A percentile compares a stretch with the other conserved stretches of the same genome.
Evolutionary conservation across 2,329 filamentous ascomycete species (phyloP).

Genomic region (Parafenestella ontariensis): DNA sequence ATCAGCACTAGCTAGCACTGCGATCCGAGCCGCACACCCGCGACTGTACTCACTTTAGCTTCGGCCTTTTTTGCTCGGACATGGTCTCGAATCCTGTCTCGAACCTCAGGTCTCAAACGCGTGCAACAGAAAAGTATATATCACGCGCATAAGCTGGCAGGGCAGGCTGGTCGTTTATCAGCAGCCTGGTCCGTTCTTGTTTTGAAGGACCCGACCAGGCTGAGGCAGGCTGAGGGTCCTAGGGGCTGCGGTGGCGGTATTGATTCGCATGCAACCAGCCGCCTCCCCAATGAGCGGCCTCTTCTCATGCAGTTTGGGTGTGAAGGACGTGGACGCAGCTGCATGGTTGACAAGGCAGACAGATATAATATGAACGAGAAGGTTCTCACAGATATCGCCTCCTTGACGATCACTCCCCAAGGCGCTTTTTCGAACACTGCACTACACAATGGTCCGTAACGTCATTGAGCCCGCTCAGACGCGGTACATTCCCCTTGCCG

Average conservation of each 20-base stretch:
- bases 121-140: neutral
- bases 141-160: neutral
- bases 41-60: neutral
- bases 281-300: neutral
- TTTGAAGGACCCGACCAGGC: neutral
- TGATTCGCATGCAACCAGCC: neutral
- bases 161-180: neutral
- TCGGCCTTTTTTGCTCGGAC: neutral
- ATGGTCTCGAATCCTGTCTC: neutral
- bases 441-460: constrained; percentile 2
- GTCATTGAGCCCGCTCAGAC: constrained; percentile 2
- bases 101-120: neutral
- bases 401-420: neutral
- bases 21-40: neutral
- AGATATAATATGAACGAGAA: neutral
- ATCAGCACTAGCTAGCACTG: neutral
- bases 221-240: neutral
- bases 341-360: neutral
- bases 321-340: neutral
- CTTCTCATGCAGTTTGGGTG: neutral
- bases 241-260: neutral
- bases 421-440: neutral
- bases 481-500: neutral
- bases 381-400: neutral
- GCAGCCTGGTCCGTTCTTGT: neutral